A percentile compares a stretch with the other conserved stretches of the same genome.
phyloP scores from a whole-genome alignment of 192 early-diverging fungal genomes.

The Spizellomyces punctatus region DNA sequence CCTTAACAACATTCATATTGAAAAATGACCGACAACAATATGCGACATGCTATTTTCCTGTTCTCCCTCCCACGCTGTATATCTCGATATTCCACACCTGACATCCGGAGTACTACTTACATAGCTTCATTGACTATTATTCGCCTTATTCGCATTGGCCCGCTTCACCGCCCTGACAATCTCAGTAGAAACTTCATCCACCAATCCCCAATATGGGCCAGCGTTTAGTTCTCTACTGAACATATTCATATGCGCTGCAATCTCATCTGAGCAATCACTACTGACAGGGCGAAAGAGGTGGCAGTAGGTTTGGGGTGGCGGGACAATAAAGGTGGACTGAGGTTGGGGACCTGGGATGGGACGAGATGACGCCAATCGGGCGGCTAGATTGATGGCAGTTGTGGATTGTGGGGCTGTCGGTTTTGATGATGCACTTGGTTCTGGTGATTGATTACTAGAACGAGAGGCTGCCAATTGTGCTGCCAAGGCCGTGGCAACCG shows the following conservation, averaged over 20 bases:
- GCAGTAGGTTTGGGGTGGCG: conserved; percentile 18
- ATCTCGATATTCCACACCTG: too few relatives aligned
- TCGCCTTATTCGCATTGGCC: not conserved
- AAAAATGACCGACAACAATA: too few relatives aligned
- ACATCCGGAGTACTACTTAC: too few relatives aligned
- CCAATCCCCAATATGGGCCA: conserved; percentile 36
- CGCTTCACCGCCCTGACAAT: conserved; percentile 15
- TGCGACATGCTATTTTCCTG: too few relatives aligned
- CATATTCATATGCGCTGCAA: conserved; percentile 45
- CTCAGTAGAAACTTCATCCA: conserved; percentile 32
- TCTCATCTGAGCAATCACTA: conserved; percentile 36
- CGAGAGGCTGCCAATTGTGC: not conserved
- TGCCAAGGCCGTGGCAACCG: conserved; percentile 7
- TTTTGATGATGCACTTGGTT: not conserved
- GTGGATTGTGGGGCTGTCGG: not conserved
- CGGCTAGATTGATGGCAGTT: not conserved
- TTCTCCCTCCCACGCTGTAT: too few relatives aligned
- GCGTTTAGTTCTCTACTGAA: conserved; percentile 34
- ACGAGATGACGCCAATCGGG: too few relatives aligned
- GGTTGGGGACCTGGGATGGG: too few relatives aligned
- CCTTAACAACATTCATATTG: too few relatives aligned
- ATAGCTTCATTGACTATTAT: not conserved
- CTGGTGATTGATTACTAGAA: not conserved
- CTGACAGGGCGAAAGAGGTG: conserved; percentile 33
- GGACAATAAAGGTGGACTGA: conserved; percentile 26